Evolutionary conservation across 371 early-diverging fungal species (phyloP).

Genomic region (Syncephalastrum monosporum): DNA sequence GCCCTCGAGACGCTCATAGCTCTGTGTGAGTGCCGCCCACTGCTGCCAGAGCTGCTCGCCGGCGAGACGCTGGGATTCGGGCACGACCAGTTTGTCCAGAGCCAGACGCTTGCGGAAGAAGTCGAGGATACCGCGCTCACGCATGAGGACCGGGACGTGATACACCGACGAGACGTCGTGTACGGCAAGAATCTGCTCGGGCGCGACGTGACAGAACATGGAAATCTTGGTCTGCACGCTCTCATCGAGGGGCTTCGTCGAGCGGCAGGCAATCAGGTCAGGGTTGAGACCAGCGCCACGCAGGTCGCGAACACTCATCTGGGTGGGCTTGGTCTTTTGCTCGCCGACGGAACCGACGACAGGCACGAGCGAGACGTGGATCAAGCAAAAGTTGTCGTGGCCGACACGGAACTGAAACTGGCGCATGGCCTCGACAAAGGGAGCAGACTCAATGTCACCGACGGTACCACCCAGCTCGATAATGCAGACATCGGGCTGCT

Average conservation of each 20-base stretch:
- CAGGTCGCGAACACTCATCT: slow-evolving; percentile 93
- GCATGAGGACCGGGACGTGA: slow-evolving; percentile 93
- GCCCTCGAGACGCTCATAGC: slow-evolving; percentile 81
- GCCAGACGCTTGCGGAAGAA: slow-evolving; percentile 82
- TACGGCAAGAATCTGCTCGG: slow-evolving; percentile 87
- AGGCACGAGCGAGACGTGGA: slow-evolving; percentile 97
- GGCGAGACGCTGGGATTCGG: slow-evolving; percentile 51
- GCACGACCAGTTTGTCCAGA: slow-evolving; percentile 58
- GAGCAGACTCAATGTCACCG: slow-evolving; percentile 98
- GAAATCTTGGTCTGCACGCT: slow-evolving; percentile 91
- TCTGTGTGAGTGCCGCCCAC: slow-evolving; percentile 78
- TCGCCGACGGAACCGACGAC: slow-evolving; percentile 97
- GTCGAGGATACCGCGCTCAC: slow-evolving; percentile 81
- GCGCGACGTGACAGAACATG: slow-evolving; percentile 97
- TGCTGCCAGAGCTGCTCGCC: slow-evolving; percentile 71
- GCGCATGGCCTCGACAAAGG: slow-evolving; percentile 98
- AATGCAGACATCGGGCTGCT: slow-evolving; percentile 96
- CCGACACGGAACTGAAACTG: slow-evolving; percentile 99
- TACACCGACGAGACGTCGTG: slow-evolving; percentile 96
- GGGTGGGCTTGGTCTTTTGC: slow-evolving; percentile 99
- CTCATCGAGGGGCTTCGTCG: slow-evolving; percentile 75
- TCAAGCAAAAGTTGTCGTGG: slow-evolving; percentile 95
- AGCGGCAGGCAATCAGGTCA: slow-evolving; percentile 97
- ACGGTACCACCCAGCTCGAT: slow-evolving; percentile 99
- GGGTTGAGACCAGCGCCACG: slow-evolving; percentile 96